Evolutionary conservation across 2,329 filamentous ascomycete species (phyloP), one percentile per base, ranked within the genome.

Genomic region (Xylariaceae sp.): DNA sequence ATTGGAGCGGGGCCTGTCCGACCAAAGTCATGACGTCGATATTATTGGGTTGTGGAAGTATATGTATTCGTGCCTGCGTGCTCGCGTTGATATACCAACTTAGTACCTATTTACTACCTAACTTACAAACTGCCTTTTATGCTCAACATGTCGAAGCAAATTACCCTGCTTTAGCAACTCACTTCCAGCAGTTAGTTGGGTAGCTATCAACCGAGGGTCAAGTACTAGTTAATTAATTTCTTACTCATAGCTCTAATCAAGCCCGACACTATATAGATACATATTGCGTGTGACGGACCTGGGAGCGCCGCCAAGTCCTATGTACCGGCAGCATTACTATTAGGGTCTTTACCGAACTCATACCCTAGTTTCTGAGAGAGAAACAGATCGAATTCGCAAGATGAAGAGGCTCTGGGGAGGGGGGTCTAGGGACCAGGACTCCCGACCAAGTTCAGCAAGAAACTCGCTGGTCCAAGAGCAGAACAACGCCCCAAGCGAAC

Each of bases 401-500:
- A 71, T 70, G 68, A 70, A 67, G 54, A 65, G 60, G 37, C 65
- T 71, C 12, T 72, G 68, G 69, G 66, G 69, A 56, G 49, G 60
- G 48, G 52, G 56, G 14, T 59, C 62, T 18, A 62, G 59, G 26
- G 59, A 67, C 23, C 54, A 59, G 7, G 54, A 54, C 19, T 50
- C 57, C 26, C 61, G 57, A 14, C 42, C 44, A 10, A 51, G 42
- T 21, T 58, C 67, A 9, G 54, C 49, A 40, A 56, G 62, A 45
- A 47, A 63, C 23, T 65, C 66, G 16, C 19, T 62, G 20, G 69
- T 70, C 2, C 54, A 60, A 20, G 67, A 65, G 3, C 56, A 54
- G 29, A 64, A 60, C 44, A 49, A 42, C 26, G 60, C 56, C 14
- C 71, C 79, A 6, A 74, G 82, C 61, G 83, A 86, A 67, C 81